Evolutionary conservation across 2,329 filamentous ascomycete genomes (phyloP).

Genomic region (Penicillium italicum): DNA sequence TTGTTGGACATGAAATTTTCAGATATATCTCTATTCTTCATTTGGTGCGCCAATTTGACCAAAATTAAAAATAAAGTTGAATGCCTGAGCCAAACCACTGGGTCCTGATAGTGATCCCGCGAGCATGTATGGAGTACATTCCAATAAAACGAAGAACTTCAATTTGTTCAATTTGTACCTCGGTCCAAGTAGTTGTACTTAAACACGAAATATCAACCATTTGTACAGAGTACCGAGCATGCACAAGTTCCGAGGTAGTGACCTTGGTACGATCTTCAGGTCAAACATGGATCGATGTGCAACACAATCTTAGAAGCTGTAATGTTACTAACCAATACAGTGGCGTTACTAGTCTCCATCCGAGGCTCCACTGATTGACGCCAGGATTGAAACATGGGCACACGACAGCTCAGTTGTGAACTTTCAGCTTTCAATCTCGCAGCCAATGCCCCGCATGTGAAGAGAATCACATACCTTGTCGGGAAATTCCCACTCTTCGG

Average conservation of each 20-base stretch:
- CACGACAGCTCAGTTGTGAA: not conserved
- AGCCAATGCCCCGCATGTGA: not conserved
- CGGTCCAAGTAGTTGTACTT: not conserved
- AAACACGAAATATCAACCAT: not conserved
- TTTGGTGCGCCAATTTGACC: not conserved
- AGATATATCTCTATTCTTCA: too few species aligned
- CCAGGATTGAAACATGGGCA: not conserved
- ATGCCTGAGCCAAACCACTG: not conserved
- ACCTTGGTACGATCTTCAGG: not conserved
- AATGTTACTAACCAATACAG: not conserved
- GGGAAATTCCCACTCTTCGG: not conserved
- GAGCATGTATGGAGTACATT: not conserved
- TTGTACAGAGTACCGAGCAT: not conserved
- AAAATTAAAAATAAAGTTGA: not conserved
- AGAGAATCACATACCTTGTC: not conserved
- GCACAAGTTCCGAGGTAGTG: not conserved
- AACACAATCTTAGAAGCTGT: not conserved
- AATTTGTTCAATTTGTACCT: not conserved
- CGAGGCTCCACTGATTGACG: not conserved
- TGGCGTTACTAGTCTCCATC: not conserved
- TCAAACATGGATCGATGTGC: not conserved
- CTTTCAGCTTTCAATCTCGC: not conserved
- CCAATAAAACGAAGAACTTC: too few species aligned
- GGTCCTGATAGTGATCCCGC: not conserved
- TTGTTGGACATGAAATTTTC: not conserved